These are phyloP conservation scores for Jaenimonas drosophilae DNA, from an alignment of 208 protist genomes.

Conservation along the genomic window DNA sequence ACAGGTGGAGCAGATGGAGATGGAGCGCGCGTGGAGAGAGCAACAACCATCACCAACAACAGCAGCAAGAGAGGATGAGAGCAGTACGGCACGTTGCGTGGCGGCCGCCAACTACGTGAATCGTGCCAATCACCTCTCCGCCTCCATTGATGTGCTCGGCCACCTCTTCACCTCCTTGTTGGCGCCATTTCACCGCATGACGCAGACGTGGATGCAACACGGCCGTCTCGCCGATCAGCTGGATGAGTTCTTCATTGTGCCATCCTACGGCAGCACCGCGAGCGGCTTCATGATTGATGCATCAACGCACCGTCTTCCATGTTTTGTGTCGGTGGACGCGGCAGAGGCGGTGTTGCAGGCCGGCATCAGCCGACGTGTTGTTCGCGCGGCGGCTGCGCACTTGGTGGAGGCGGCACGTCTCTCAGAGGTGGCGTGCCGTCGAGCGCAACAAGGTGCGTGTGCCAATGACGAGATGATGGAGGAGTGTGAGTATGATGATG, in stretches of 20 bases:
- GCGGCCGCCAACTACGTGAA: no score
- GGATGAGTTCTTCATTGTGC: constrained; percentile 84
- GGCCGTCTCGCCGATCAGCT: constrained; percentile 52
- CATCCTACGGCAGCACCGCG: constrained; percentile 38
- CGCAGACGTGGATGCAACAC: constrained; percentile 42
- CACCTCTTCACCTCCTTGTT: constrained; percentile 39
- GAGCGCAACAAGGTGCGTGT: background rate
- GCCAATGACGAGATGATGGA: constrained; percentile 8
- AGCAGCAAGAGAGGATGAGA: no score
- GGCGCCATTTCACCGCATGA: constrained; percentile 46
- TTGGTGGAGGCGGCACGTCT: constrained; percentile 22
- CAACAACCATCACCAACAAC: no score
- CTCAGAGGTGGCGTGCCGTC: constrained; percentile 8
- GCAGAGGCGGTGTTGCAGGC: constrained; percentile 46
- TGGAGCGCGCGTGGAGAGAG: no score
- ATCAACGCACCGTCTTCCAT: constrained; percentile 51
- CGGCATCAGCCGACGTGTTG: constrained; percentile 56
- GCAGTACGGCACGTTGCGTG: no score
- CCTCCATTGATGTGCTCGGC: constrained; percentile 39
- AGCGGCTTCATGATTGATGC: constrained; percentile 56
- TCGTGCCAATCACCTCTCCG: background rate
- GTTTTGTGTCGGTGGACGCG: constrained; percentile 44
- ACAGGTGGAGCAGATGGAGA: no score
- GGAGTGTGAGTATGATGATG: constrained; percentile 8
- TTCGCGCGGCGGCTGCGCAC: constrained; percentile 50